Evolutionary conservation across 2,329 filamentous ascomycete species (phyloP), one percentile per base, ranked within the genome.

Genomic region (Fusarium sp.): DNA sequence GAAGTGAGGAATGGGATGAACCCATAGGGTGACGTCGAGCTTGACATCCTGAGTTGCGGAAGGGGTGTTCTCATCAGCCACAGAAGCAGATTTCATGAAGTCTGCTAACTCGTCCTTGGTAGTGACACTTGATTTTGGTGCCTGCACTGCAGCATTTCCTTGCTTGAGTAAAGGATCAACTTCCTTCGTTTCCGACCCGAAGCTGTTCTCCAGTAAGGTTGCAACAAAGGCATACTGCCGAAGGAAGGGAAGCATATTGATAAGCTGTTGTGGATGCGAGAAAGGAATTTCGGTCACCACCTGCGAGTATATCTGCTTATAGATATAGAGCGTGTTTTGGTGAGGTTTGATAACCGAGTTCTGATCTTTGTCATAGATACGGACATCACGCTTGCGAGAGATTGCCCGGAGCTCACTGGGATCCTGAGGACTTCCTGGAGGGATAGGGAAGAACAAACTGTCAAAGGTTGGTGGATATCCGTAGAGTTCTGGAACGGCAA

Each of bases 141-240:
- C 52, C 14, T 36, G 19, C 4, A 21, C 30, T 45, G 26, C 38
- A 6, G 21, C 26, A 43, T 56, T 43, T 17, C 28, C 60, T 45
- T 65, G 58, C 28, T 55, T 55, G 6, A 21, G 36, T 20, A 36
- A 19, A 21, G 51, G 56, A 11, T 67, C 56, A 21, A 67, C 56
- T 32, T 74, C 70, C 11, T 69, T 67, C 8, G 72, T 76, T 44
- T 74, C 75, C 6, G 78, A 73, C 34, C 80, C 81, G 71, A 93
- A 91, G 56, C 85, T 88, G 48, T 86, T 87, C 55, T 84, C 80
- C 5, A 95, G 82, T 4, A 96, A 77, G 0, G 83, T 86, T 2
- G 88, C 88, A 6, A 93, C 80, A 67, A 91, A 88, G 0, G 90
- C 90, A 73, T 93, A 96, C 75, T 96, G 92, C 15, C 93, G 84